Conservation (phyloP, 768 basidiomycete species). For the Pleurotus platypus region DNA sequence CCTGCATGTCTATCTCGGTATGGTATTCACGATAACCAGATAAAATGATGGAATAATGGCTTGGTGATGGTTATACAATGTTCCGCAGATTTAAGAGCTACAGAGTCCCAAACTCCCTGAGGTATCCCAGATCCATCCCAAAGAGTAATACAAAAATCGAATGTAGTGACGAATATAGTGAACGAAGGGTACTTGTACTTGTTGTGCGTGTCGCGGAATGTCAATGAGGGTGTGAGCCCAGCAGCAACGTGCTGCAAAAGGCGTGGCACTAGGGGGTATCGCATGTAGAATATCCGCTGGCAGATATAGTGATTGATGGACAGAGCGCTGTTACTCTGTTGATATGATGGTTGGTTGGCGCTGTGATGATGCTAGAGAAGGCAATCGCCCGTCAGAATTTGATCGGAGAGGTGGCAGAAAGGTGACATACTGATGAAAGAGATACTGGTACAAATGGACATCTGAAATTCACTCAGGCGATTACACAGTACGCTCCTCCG, state of each 20-base stretch:
- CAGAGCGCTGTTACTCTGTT: neutral
- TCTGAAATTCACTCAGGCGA: constrained; percentile 8
- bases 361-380: too few species aligned
- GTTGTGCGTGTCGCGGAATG: neutral
- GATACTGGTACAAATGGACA: neutral
- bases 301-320: neutral
- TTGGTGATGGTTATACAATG: constrained; percentile 1
- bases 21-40: neutral
- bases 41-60: neutral
- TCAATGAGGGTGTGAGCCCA: neutral
- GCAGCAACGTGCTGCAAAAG: neutral
- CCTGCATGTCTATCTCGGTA: too few species aligned
- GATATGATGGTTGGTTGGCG: too few species aligned
- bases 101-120: constrained; percentile 7
- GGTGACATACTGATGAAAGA: neutral
- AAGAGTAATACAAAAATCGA: constrained; percentile 7
- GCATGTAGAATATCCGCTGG: neutral
- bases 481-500: constrained; percentile 8
- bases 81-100: neutral
- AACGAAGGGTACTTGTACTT: neutral
- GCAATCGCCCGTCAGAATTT: too few species aligned
- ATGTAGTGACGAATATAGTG: neutral
- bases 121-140: constrained; percentile 7
- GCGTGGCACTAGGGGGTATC: neutral
- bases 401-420: too few species aligned